phyloP scores from a whole-genome alignment of 1,284 basidiomycete genomes.

The Heterobasidion irregulare region DNA sequence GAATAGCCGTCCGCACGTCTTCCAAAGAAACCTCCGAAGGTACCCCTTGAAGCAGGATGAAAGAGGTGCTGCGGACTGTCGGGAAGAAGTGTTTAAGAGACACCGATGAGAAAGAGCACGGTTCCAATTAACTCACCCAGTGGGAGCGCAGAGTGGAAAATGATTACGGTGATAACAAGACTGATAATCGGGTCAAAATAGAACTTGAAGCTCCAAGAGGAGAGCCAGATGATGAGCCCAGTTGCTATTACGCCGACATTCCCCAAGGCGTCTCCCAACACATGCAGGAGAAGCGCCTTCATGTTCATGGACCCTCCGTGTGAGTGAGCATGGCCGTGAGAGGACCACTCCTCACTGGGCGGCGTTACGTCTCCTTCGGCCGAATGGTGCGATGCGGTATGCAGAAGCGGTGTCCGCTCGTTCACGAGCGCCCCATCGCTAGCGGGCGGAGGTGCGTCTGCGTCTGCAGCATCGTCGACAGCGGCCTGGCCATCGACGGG shows the following conservation, averaged over 20 bases:
- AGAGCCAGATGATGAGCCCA: constrained; percentile 88
- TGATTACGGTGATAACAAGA: constrained; percentile 93
- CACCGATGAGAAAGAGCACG: constrained; percentile 5
- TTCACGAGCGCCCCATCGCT: constrained; percentile 3
- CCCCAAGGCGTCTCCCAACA: constrained; percentile 93
- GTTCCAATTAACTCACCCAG: constrained; percentile 51
- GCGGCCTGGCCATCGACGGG: background rate
- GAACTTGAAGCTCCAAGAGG: constrained; percentile 71
- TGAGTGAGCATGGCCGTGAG: constrained; percentile 15
- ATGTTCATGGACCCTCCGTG: constrained; percentile 90
- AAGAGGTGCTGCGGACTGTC: constrained; percentile 85
- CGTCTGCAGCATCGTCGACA: background rate
- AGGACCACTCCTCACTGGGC: constrained; percentile 4
- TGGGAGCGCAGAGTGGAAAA: constrained; percentile 92
- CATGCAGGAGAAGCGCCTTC: constrained; percentile 90
- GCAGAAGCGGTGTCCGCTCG: constrained; percentile 34
- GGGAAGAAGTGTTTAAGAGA: constrained; percentile 9
- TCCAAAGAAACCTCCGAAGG: constrained; percentile 87
- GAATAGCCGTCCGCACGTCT: constrained; percentile 74
- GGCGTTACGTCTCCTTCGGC: constrained; percentile 2
- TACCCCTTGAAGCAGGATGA: constrained; percentile 96
- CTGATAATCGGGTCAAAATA: constrained; percentile 95
- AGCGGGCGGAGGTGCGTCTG: background rate
- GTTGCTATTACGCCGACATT: constrained; percentile 97
- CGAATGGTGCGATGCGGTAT: constrained; percentile 10